Percentiles rank a stretch among this genome's conserved stretches.
Conservation (phyloP, 2,329 filamentous ascomycete species). For the Xylariomycetidae sp. region DNA sequence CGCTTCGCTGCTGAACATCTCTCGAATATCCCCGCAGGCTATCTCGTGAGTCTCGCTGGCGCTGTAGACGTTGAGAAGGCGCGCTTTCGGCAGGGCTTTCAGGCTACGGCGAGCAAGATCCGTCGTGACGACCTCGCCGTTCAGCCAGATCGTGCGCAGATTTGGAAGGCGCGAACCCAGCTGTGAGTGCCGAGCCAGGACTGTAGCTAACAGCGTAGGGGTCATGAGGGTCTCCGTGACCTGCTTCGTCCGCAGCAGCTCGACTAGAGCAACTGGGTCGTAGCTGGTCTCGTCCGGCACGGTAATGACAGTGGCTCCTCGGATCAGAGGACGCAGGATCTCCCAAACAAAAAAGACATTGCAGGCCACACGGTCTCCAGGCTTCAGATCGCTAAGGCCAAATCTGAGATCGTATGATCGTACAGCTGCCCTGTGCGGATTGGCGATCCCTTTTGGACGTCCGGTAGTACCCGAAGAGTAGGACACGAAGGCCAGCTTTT, state of each 20-base stretch:
- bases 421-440: slow-evolving; percentile 70
- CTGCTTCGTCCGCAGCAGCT: slow-evolving; percentile 59
- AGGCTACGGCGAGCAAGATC: slow-evolving; percentile 67
- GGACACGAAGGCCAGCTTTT: slow-evolving; percentile 73
- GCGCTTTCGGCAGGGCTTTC: slow-evolving; percentile 62
- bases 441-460: slow-evolving; percentile 73
- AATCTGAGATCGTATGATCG: slow-evolving; percentile 72
- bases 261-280: slow-evolving; percentile 69
- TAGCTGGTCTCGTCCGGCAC: slow-evolving; percentile 75
- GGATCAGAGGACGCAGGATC: slow-evolving; percentile 69
- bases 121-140: slow-evolving; percentile 77
- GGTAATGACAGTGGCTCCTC: slow-evolving; percentile 71
- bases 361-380: slow-evolving; percentile 76
- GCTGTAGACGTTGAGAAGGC: slow-evolving; percentile 75
- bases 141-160: slow-evolving; percentile 70
- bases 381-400: slow-evolving; percentile 60
- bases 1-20: slow-evolving; percentile 59
- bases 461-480: slow-evolving; percentile 77
- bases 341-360: slow-evolving; percentile 89
- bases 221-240: slow-evolving; percentile 83
- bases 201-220: slow-evolving; percentile 70
- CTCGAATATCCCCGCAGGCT: slow-evolving; percentile 68
- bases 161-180: slow-evolving; percentile 60
- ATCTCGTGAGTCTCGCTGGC: slow-evolving; percentile 80
- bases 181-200: slow-evolving; percentile 64